Conservation (phyloP, 257 asterid species). For the Solanum stenotomum region DNA sequence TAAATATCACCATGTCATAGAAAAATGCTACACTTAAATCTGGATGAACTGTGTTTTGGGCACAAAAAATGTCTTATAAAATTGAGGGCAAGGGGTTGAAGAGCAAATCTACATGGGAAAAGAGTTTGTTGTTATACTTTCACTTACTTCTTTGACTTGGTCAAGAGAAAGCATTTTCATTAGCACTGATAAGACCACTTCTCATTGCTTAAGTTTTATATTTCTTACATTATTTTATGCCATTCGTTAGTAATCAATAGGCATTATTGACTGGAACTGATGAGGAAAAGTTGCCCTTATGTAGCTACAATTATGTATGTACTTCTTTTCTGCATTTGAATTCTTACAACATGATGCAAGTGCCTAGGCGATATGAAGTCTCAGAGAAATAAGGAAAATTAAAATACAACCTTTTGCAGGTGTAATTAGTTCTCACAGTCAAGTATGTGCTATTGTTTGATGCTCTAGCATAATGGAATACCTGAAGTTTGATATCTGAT, state of each 20-base stretch:
- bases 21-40: background rate
- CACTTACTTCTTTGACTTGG: background rate
- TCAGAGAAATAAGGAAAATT: background rate
- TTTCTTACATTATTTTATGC: background rate
- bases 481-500: background rate
- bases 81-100: background rate
- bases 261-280: background rate
- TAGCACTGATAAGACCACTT: background rate
- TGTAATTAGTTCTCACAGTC: background rate
- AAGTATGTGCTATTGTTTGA: background rate
- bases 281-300: background rate
- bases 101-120: background rate
- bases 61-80: background rate
- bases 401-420: background rate
- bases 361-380: background rate
- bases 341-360: background rate
- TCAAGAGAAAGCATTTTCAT: background rate
- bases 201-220: background rate
- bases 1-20: background rate
- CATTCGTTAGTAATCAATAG: background rate
- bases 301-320: background rate
- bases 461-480: background rate
- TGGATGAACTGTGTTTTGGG: background rate
- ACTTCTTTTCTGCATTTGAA: background rate
- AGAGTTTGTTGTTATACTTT: background rate